A percentile compares a stretch with the other conserved stretches of the same genome.
These are phyloP conservation scores for Heliosperma pusillum DNA, from an alignment of 148 eudicot genomes.

Conservation along the genomic window DNA sequence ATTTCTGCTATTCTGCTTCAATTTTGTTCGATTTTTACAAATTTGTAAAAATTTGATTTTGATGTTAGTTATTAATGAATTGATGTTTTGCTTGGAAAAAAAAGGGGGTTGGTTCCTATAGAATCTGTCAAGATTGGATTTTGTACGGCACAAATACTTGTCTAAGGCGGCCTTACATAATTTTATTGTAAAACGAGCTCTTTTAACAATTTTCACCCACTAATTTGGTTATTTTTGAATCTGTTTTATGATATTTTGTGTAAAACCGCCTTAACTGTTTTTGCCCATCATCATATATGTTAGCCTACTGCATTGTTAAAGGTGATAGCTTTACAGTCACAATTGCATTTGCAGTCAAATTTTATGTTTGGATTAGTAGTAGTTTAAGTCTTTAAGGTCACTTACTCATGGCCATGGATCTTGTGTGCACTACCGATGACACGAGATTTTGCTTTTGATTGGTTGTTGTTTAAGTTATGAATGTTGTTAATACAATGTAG, in stretches of 20 bases:
- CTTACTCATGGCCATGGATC: neutral
- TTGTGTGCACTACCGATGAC: too few relatives aligned
- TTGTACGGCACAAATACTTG: too few relatives aligned
- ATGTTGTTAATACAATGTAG: conserved; percentile 1
- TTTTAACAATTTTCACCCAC: too few relatives aligned
- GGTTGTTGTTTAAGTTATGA: neutral
- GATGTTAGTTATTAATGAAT: neutral
- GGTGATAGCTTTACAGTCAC: neutral
- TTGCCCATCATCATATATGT: too few relatives aligned
- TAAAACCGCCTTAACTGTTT: too few relatives aligned
- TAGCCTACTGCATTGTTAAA: conserved; percentile 1
- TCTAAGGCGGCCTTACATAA: too few relatives aligned
- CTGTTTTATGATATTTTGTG: too few relatives aligned
- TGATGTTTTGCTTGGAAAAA: neutral
- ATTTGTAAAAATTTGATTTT: neutral
- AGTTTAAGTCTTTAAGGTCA: conserved; percentile 1
- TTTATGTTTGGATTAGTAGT: neutral
- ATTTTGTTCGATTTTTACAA: neutral
- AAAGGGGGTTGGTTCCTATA: neutral
- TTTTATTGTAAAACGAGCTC: neutral
- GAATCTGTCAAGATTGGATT: neutral
- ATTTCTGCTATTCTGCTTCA: neutral
- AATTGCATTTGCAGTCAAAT: neutral
- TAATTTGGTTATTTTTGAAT: too few relatives aligned
- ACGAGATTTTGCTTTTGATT: neutral